These are phyloP conservation scores for Talaromyces piceae DNA, from an alignment of 2,329 filamentous ascomycete genomes.

Conservation along the genomic window DNA sequence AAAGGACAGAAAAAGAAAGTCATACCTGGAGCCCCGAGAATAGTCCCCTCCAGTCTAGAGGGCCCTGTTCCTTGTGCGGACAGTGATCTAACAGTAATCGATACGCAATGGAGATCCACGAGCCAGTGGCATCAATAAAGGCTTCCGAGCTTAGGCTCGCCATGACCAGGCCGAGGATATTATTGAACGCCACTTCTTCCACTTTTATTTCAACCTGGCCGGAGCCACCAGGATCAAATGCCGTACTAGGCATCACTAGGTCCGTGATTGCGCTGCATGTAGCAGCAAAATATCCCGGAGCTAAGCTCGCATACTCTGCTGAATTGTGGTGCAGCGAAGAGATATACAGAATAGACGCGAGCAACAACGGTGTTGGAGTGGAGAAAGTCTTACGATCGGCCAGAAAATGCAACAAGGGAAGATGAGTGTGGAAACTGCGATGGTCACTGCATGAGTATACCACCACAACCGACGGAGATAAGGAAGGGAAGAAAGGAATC, in stretches of 20 bases:
- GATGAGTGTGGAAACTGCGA: slow-evolving; percentile 20
- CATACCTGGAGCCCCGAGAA: slow-evolving; percentile 23
- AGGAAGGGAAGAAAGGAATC: too few relatives aligned
- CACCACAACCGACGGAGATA: too few relatives aligned
- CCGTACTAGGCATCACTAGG: slow-evolving; percentile 14
- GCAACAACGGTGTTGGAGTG: slow-evolving; percentile 19
- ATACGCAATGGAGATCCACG: slow-evolving; percentile 25
- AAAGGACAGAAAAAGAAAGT: background rate
- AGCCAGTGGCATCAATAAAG: slow-evolving; percentile 20
- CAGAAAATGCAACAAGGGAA: slow-evolving; percentile 24
- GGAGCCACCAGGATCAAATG: background rate
- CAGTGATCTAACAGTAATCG: slow-evolving; percentile 22
- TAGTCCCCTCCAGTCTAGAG: slow-evolving; percentile 18
- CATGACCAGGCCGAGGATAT: slow-evolving; percentile 24
- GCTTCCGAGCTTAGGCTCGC: slow-evolving; percentile 24
- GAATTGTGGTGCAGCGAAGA: slow-evolving; percentile 20
- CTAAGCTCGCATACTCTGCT: slow-evolving; percentile 14
- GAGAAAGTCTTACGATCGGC: slow-evolving; percentile 19
- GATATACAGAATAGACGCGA: slow-evolving; percentile 23
- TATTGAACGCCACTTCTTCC: slow-evolving; percentile 16
- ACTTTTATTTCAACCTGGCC: background rate
- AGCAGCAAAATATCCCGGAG: slow-evolving; percentile 19
- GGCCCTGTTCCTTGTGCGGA: slow-evolving; percentile 11
- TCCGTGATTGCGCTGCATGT: slow-evolving; percentile 20
- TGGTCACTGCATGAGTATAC: slow-evolving; percentile 1